phyloP scores from a whole-genome alignment of 345 rosid genomes.

The Erucastrum elatum region DNA sequence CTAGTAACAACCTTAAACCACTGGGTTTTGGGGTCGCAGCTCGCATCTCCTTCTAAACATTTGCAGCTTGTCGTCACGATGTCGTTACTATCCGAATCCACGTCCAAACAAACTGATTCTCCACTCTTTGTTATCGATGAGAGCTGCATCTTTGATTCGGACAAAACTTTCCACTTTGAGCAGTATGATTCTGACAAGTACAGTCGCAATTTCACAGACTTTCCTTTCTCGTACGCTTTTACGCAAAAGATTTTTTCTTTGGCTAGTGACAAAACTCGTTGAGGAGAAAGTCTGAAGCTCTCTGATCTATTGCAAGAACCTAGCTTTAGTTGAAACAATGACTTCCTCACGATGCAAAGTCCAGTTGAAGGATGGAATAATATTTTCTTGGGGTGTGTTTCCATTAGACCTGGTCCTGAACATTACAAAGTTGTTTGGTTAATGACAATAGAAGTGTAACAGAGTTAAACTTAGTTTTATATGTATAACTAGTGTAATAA shows the following conservation, averaged over 20 bases:
- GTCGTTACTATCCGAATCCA: slow-evolving; percentile 46
- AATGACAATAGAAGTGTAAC: background rate
- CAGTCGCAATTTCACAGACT: slow-evolving; percentile 50
- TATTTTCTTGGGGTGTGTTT: slow-evolving; percentile 53
- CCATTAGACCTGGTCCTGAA: slow-evolving; percentile 70
- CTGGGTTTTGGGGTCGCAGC: slow-evolving; percentile 62
- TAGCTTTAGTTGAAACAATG: slow-evolving; percentile 46
- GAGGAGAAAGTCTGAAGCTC: slow-evolving; percentile 57
- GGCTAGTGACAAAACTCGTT: slow-evolving; percentile 41
- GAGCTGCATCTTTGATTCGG: slow-evolving; percentile 81
- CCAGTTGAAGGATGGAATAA: slow-evolving; percentile 77
- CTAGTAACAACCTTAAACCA: slow-evolving; percentile 77
- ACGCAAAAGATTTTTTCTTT: slow-evolving; percentile 64
- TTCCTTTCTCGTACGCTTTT: slow-evolving; percentile 45
- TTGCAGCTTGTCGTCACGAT: slow-evolving; percentile 51
- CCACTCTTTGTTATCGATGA: slow-evolving; percentile 45
- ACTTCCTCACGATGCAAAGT: slow-evolving; percentile 57
- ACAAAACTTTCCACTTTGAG: slow-evolving; percentile 60
- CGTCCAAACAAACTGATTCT: slow-evolving; percentile 61
- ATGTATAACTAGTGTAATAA: background rate
- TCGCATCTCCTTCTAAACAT: slow-evolving; percentile 47
- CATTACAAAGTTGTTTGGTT: background rate
- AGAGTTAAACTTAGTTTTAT: background rate
- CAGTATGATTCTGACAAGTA: slow-evolving; percentile 37
- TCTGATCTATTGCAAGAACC: slow-evolving; percentile 70